phyloP scores from a whole-genome alignment of 495 filamentous ascomycete genomes.

The Glarea lozoyensis region DNA sequence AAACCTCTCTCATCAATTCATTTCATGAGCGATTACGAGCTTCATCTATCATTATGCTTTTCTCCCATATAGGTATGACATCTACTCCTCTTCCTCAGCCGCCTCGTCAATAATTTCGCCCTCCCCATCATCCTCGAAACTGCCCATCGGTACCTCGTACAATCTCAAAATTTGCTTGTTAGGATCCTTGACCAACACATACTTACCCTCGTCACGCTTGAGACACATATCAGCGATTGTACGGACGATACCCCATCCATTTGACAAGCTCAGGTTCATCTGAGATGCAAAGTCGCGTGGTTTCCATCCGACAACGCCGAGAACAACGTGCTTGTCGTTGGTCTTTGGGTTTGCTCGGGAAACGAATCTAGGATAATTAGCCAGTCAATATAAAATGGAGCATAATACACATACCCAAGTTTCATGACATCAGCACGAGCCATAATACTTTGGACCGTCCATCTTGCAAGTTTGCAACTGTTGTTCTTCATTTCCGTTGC shows the following conservation, averaged over 20 bases:
- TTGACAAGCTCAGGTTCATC: slow-evolving; percentile 94
- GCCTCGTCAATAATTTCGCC: slow-evolving; percentile 16
- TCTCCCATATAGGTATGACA: neutral
- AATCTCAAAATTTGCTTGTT: slow-evolving; percentile 89
- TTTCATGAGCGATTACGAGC: no score
- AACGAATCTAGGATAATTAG: slow-evolving; percentile 58
- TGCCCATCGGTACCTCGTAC: slow-evolving; percentile 80
- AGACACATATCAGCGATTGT: slow-evolving; percentile 90
- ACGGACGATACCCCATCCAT: slow-evolving; percentile 98
- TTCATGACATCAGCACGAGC: slow-evolving; percentile 97
- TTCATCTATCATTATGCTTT: no score
- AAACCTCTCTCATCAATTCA: no score
- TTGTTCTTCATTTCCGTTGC: slow-evolving; percentile 99
- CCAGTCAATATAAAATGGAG: neutral
- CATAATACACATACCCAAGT: slow-evolving; percentile 65
- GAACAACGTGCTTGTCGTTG: slow-evolving; percentile 82
- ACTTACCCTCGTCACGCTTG: slow-evolving; percentile 64
- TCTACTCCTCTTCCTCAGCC: slow-evolving; percentile 19
- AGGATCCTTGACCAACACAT: slow-evolving; percentile 74
- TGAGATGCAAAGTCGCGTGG: slow-evolving; percentile 91
- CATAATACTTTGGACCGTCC: slow-evolving; percentile 92
- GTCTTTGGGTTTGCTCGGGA: slow-evolving; percentile 86
- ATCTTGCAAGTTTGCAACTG: slow-evolving; percentile 91
- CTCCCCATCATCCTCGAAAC: slow-evolving; percentile 66
- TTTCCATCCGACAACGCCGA: slow-evolving; percentile 95